Evolutionary conservation across 805 yeast species (phyloP).

Genomic region (Wickerhamiella allomyrinae): DNA sequence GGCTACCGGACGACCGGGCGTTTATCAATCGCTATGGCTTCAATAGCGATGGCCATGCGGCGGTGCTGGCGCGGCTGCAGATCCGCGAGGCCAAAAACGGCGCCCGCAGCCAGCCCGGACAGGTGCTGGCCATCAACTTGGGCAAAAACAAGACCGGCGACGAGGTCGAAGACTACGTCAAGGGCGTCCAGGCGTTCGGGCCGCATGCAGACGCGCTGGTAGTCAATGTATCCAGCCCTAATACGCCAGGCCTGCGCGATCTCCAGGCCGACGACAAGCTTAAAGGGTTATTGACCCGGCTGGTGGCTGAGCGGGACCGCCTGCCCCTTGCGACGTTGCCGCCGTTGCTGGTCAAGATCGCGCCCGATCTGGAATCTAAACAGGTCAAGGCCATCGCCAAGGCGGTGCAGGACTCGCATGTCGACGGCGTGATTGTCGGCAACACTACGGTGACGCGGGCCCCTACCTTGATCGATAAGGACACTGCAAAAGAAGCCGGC

Average conservation of each 20-base stretch:
- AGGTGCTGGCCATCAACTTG: slow-evolving; percentile 65
- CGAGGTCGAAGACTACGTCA: slow-evolving; percentile 70
- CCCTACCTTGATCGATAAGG: slow-evolving; percentile 24
- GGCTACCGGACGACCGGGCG: slow-evolving; percentile 73
- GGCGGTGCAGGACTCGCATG: slow-evolving; percentile 58
- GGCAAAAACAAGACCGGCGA: slow-evolving; percentile 92
- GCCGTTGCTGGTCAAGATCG: slow-evolving; percentile 79
- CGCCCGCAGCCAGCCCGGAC: slow-evolving; percentile 21
- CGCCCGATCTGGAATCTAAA: slow-evolving; percentile 76
- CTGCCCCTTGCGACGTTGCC: slow-evolving; percentile 41
- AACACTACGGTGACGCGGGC: slow-evolving; percentile 90
- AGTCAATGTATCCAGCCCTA: slow-evolving; percentile 86
- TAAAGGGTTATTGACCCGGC: slow-evolving; percentile 48
- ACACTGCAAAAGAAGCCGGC: slow-evolving; percentile 42
- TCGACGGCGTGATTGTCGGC: slow-evolving; percentile 86
- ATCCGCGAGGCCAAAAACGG: slow-evolving; percentile 32
- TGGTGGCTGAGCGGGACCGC: slow-evolving; percentile 52
- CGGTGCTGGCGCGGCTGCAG: slow-evolving; percentile 53
- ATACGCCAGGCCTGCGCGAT: slow-evolving; percentile 87
- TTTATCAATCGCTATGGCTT: slow-evolving; percentile 92
- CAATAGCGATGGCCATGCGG: slow-evolving; percentile 78
- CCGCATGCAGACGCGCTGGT: slow-evolving; percentile 78
- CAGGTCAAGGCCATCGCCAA: slow-evolving; percentile 74
- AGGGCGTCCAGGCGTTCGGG: slow-evolving; percentile 73
- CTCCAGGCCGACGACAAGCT: slow-evolving; percentile 68